These are phyloP conservation scores for Wolfiporia cocos DNA, from an alignment of 1,284 basidiomycete species.

Conservation along the genomic window DNA sequence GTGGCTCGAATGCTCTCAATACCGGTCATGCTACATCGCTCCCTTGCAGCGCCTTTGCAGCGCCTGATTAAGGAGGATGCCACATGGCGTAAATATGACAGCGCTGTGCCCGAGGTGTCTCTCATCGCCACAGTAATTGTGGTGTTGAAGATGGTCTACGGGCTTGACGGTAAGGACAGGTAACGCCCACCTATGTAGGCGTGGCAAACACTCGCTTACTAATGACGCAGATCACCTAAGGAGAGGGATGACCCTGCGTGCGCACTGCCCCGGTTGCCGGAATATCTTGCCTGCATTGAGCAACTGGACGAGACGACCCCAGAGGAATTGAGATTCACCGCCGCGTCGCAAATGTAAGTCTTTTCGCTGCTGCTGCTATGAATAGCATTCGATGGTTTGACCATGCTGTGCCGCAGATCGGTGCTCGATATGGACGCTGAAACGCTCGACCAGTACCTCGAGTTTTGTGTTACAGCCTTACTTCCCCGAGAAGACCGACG, in stretches of 20 bases:
- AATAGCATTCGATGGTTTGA: too few relatives aligned
- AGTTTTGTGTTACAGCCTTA: slow-evolving; percentile 57
- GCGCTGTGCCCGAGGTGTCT: slow-evolving; percentile 71
- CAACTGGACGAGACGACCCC: slow-evolving; percentile 29
- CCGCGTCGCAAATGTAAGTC: slow-evolving; percentile 28
- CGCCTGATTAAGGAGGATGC: slow-evolving; percentile 34
- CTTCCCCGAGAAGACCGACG: slow-evolving; percentile 23
- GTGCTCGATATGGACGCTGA: slow-evolving; percentile 46
- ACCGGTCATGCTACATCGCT: slow-evolving; percentile 53
- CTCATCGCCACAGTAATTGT: slow-evolving; percentile 63
- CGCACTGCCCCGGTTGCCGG: slow-evolving; percentile 50
- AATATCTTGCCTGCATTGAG: slow-evolving; percentile 45
- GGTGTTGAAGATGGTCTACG: slow-evolving; percentile 79
- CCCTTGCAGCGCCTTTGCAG: slow-evolving; percentile 39
- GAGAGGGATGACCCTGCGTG: slow-evolving; percentile 51
- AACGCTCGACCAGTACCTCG: slow-evolving; percentile 61
- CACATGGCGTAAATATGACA: slow-evolving; percentile 47
- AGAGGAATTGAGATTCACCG: slow-evolving; percentile 28
- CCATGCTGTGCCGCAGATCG: slow-evolving; percentile 40
- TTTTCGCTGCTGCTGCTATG: slow-evolving; percentile 5
- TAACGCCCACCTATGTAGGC: slow-evolving; percentile 15
- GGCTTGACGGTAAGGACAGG: slow-evolving; percentile 69
- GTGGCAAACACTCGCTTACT: not conserved
- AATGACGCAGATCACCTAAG: slow-evolving; percentile 26
- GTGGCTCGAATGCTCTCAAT: slow-evolving; percentile 52